Evolutionary conservation across 2,329 filamentous ascomycete genomes (phyloP).

Genomic region (Microcyclospora tardicrescens): DNA sequence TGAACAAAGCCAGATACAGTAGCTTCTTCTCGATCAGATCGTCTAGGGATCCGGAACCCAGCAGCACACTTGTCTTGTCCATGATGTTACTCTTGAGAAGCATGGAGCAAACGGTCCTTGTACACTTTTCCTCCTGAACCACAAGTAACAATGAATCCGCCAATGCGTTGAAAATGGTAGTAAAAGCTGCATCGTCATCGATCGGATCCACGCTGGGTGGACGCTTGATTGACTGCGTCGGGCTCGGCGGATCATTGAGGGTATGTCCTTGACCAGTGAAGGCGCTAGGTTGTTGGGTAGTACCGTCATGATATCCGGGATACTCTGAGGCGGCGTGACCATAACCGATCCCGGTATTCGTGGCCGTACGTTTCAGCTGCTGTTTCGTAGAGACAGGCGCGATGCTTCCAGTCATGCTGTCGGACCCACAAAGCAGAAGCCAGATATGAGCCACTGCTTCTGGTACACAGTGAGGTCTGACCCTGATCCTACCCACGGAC

Average conservation of each 20-base stretch:
- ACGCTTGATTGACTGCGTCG: background rate
- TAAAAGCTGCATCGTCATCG: conserved; percentile 10
- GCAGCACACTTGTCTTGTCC: conserved; percentile 25
- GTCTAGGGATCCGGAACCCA: conserved; percentile 30
- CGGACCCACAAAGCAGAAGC: conserved; percentile 26
- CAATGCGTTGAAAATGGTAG: conserved; percentile 5
- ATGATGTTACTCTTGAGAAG: conserved; percentile 26
- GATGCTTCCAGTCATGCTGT: conserved; percentile 12
- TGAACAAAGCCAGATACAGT: conserved; percentile 29
- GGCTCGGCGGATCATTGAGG: background rate
- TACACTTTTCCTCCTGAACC: conserved; percentile 7
- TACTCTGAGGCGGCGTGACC: conserved; percentile 2
- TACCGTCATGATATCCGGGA: background rate
- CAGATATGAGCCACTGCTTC: conserved; percentile 25
- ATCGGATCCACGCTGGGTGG: background rate
- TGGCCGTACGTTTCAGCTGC: background rate
- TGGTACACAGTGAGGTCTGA: conserved; percentile 24
- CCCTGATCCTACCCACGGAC: background rate
- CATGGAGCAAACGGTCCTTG: conserved; percentile 17
- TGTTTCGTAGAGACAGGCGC: conserved; percentile 1
- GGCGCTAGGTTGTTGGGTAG: background rate
- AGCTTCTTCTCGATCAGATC: conserved; percentile 22
- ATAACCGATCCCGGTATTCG: background rate
- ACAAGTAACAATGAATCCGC: conserved; percentile 15
- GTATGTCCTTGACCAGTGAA: background rate